These are phyloP conservation scores for Knoxia roxburghii DNA, from an alignment of 257 asterid species.

Conservation along the genomic window DNA sequence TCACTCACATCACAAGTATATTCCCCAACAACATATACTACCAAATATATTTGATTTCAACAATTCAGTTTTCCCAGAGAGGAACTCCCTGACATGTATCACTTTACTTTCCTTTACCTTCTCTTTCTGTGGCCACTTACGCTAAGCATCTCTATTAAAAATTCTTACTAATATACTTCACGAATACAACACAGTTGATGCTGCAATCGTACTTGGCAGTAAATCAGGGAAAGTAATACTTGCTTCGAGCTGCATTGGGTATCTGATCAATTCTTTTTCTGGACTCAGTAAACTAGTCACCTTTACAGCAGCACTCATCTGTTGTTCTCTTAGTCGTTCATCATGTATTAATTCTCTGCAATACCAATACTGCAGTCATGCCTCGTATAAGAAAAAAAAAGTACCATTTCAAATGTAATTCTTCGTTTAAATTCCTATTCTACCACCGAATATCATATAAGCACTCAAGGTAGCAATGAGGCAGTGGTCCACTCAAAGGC, in stretches of 20 bases:
- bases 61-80: too few species aligned
- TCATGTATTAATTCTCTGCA: constrained; percentile 54
- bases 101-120: too few species aligned
- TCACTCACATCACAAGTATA: too few species aligned
- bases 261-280: constrained; percentile 13
- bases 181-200: constrained; percentile 49
- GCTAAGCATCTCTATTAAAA: too few species aligned
- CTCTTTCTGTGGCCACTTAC: too few species aligned
- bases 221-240: constrained; percentile 14
- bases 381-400: too few species aligned
- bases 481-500: background rate
- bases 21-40: too few species aligned
- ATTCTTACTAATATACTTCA: too few species aligned
- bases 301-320: constrained; percentile 53
- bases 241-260: constrained; percentile 15
- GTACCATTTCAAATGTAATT: background rate
- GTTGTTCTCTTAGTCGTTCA: constrained; percentile 51
- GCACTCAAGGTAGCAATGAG: background rate
- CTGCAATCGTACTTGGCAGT: constrained; percentile 74
- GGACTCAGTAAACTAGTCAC: constrained; percentile 50
- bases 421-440: too few species aligned
- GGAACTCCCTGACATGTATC: too few species aligned
- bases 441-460: background rate
- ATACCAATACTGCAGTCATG: constrained; percentile 8
- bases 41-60: too few species aligned